These are phyloP conservation scores for Populus ilicifolia DNA, from an alignment of 345 rosid species.

Conservation along the genomic window DNA sequence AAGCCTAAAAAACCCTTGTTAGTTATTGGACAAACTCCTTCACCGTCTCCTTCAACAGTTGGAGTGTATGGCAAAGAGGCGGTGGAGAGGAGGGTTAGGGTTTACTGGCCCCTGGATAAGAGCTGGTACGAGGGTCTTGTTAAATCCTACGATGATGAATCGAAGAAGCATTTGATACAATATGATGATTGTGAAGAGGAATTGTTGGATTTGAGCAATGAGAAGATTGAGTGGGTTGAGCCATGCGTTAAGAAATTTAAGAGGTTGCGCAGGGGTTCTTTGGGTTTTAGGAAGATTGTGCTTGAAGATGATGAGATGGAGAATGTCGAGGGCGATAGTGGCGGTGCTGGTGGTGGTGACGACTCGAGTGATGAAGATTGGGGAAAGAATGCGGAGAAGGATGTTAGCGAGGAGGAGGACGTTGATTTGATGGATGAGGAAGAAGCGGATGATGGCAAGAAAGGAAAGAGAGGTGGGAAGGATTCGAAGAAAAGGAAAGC, in stretches of 20 bases:
- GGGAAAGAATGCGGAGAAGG: conserved; percentile 48
- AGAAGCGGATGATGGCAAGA: conserved; percentile 35
- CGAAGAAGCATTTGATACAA: conserved; percentile 62
- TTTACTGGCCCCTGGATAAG: conserved; percentile 94
- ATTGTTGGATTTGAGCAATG: conserved; percentile 72
- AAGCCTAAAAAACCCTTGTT: conserved; percentile 58
- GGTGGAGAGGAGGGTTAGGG: conserved; percentile 57
- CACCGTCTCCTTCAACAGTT: conserved; percentile 22
- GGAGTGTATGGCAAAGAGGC: conserved; percentile 52
- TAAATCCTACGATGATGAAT: conserved; percentile 39
- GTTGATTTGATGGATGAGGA: conserved; percentile 58
- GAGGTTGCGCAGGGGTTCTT: conserved; percentile 59
- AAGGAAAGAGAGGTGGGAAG: conserved; percentile 20
- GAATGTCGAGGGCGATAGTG: conserved; percentile 7
- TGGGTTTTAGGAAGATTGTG: conserved; percentile 41
- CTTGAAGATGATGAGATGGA: conserved; percentile 46
- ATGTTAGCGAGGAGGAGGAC: conserved; percentile 43
- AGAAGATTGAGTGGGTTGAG: conserved; percentile 80
- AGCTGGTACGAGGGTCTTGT: conserved; percentile 80
- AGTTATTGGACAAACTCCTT: conserved; percentile 53
- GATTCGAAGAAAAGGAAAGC: conserved; percentile 50
- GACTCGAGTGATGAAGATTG: conserved; percentile 84
- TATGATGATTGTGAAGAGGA: conserved; percentile 92
- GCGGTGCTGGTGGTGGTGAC: conserved; percentile 26
- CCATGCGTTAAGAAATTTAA: conserved; percentile 40